A percentile compares a stretch with the other conserved stretches of the same genome.
Evolutionary conservation across 139 green algal genomes (phyloP).

Genomic region (Chlamydomonas urium): DNA sequence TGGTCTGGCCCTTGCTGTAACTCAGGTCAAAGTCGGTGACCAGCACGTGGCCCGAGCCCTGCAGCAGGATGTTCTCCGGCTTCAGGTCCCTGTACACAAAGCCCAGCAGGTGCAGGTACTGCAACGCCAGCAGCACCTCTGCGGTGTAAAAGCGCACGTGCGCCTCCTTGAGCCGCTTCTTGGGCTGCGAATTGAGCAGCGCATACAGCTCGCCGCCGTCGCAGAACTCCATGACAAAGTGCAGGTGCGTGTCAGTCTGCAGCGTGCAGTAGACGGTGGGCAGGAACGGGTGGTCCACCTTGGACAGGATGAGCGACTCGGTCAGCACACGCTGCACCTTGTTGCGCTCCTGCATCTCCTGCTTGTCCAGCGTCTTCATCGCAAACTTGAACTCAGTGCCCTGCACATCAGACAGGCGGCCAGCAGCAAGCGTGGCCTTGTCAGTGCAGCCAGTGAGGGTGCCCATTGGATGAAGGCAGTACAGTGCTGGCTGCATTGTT

Average conservation of each 20-base stretch:
- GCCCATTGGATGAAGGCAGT: too few species aligned
- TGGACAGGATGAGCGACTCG: constrained; percentile 81
- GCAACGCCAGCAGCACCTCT: constrained; percentile 90
- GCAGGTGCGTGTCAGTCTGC: constrained; percentile 85
- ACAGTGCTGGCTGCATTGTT: too few species aligned
- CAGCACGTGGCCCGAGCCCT: constrained; percentile 67
- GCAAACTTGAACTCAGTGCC: constrained; percentile 72
- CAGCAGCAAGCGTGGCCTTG: background rate
- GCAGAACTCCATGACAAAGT: constrained; percentile 82
- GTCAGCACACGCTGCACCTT: constrained; percentile 91
- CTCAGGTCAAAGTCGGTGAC: constrained; percentile 98
- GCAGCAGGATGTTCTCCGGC: constrained; percentile 95
- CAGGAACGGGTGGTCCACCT: constrained; percentile 95
- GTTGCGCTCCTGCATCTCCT: constrained; percentile 96
- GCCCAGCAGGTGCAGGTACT: constrained; percentile 96
- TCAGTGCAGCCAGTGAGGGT: too few species aligned
- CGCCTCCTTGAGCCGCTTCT: constrained; percentile 59
- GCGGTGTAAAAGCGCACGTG: constrained; percentile 84
- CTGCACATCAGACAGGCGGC: too few species aligned
- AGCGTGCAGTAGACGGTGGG: constrained; percentile 92
- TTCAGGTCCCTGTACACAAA: constrained; percentile 98
- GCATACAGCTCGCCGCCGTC: constrained; percentile 71
- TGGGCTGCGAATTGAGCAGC: constrained; percentile 63
- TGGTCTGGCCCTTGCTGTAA: constrained; percentile 62
- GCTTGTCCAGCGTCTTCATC: constrained; percentile 95